phyloP scores from a whole-genome alignment of 2,329 filamentous ascomycete genomes.

The Rhynchosporium secalis region DNA sequence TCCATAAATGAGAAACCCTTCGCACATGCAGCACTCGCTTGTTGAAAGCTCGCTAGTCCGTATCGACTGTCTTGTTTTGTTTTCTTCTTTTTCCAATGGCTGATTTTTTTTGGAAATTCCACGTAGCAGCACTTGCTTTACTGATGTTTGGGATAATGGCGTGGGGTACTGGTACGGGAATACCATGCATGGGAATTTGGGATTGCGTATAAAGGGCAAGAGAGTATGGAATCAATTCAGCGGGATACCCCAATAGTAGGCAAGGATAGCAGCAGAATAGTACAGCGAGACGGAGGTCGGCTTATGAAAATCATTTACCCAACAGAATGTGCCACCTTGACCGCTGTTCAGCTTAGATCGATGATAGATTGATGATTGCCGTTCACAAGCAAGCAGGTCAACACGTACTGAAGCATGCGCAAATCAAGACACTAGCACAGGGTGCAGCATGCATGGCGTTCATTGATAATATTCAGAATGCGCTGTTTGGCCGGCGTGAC shows the following conservation, averaged over 20 bases:
- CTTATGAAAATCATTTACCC: background rate
- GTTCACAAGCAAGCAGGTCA: too few species aligned
- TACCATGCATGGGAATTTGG: background rate
- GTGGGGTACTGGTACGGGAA: background rate
- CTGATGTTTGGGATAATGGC: slow-evolving; percentile 4
- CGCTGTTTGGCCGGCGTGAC: too few species aligned
- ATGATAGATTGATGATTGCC: background rate
- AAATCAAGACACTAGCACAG: too few species aligned
- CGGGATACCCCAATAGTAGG: background rate
- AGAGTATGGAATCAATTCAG: background rate
- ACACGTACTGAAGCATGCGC: too few species aligned
- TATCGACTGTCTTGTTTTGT: background rate
- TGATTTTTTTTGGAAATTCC: background rate
- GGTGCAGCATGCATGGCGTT: too few species aligned
- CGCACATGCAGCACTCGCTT: background rate
- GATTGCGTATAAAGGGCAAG: background rate
- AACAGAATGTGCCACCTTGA: too few species aligned
- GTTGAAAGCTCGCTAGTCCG: slow-evolving; percentile 1
- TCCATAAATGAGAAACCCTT: slow-evolving; percentile 8
- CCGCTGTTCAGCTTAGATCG: background rate
- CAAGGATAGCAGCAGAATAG: background rate
- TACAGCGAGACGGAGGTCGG: background rate
- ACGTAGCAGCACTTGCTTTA: slow-evolving; percentile 5
- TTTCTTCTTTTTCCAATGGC: background rate
- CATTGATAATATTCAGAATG: too few species aligned